Conservation (phyloP, 2,329 filamentous ascomycete species). For the Paraconiothyrium brasiliense region DNA sequence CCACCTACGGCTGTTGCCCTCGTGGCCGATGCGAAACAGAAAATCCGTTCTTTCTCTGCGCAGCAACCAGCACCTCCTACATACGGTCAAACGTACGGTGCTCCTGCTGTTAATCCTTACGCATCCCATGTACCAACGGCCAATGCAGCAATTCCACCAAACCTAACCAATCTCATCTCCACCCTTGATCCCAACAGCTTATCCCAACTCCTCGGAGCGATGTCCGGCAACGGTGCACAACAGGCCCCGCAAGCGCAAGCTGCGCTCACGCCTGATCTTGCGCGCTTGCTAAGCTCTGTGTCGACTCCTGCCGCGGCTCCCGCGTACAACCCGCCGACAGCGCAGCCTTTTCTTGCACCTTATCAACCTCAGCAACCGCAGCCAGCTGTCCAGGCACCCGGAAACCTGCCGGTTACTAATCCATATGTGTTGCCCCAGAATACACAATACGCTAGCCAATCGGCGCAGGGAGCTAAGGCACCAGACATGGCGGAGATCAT, state of each 20-base stretch:
- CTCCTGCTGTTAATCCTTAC: constrained; percentile 38
- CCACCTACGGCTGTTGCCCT: constrained; percentile 82
- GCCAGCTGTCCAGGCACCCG: constrained; percentile 25
- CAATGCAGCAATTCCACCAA: constrained; percentile 44
- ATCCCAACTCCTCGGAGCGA: constrained; percentile 73
- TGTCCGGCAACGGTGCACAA: constrained; percentile 52
- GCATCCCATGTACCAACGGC: constrained; percentile 42
- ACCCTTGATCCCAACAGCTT: constrained; percentile 74
- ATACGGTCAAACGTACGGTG: constrained; percentile 14
- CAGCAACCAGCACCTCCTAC: constrained; percentile 42
- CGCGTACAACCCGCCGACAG: constrained; percentile 31
- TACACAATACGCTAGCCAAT: constrained; percentile 2
- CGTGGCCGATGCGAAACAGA: constrained; percentile 74
- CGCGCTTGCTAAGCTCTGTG: constrained; percentile 49
- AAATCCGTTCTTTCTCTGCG: constrained; percentile 39
- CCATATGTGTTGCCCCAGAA: neutral
- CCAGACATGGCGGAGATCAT: constrained; percentile 76
- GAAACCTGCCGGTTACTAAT: neutral
- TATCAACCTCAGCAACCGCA: constrained; percentile 38
- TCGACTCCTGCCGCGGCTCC: constrained; percentile 38
- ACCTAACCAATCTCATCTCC: constrained; percentile 72
- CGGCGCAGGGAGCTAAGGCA: constrained; percentile 25
- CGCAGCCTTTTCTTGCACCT: constrained; percentile 47
- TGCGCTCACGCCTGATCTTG: constrained; percentile 47
- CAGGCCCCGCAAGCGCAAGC: constrained; percentile 54